A percentile compares a stretch with the other conserved stretches of the same genome.
phyloP scores from a whole-genome alignment of 2,329 filamentous ascomycete species.

The Penicillium sp. region DNA sequence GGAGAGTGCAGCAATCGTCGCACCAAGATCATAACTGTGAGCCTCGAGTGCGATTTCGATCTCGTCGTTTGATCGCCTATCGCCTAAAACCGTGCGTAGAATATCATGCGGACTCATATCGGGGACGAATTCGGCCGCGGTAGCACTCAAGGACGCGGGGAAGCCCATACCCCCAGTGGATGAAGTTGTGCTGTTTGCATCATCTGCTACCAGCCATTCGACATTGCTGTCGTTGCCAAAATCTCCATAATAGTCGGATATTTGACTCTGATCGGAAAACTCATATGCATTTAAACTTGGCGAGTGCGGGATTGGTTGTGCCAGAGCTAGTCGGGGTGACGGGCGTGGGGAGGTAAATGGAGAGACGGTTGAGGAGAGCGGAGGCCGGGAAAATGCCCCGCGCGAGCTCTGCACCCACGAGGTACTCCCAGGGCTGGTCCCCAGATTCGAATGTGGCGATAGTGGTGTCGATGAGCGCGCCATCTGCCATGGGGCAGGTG shows the following conservation, averaged over 20 bases:
- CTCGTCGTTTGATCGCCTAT: slow-evolving; percentile 88
- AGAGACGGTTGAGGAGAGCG: slow-evolving; percentile 76
- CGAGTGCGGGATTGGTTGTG: slow-evolving; percentile 92
- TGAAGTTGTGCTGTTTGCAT: slow-evolving; percentile 78
- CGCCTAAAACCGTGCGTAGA: slow-evolving; percentile 89
- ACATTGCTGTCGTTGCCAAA: slow-evolving; percentile 86
- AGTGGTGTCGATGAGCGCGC: slow-evolving; percentile 75
- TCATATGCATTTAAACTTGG: slow-evolving; percentile 94
- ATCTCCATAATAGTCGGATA: slow-evolving; percentile 86
- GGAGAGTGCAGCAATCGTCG: slow-evolving; percentile 88
- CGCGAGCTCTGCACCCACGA: slow-evolving; percentile 76
- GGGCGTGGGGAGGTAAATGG: slow-evolving; percentile 94
- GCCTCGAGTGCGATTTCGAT: slow-evolving; percentile 87
- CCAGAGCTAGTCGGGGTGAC: slow-evolving; percentile 86
- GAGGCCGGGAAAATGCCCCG: slow-evolving; percentile 75
- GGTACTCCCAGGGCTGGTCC: slow-evolving; percentile 80
- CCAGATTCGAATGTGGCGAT: slow-evolving; percentile 76
- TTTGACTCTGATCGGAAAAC: slow-evolving; percentile 81
- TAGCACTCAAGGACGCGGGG: slow-evolving; percentile 69
- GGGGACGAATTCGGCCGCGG: slow-evolving; percentile 78
- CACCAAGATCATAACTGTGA: slow-evolving; percentile 91
- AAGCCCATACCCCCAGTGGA: slow-evolving; percentile 78
- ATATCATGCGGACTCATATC: slow-evolving; percentile 99
- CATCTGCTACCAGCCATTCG: slow-evolving; percentile 91
- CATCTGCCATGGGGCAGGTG: slow-evolving; percentile 90